Conservation (phyloP, 1,284 basidiomycete species). For the Mycena sp. region DNA sequence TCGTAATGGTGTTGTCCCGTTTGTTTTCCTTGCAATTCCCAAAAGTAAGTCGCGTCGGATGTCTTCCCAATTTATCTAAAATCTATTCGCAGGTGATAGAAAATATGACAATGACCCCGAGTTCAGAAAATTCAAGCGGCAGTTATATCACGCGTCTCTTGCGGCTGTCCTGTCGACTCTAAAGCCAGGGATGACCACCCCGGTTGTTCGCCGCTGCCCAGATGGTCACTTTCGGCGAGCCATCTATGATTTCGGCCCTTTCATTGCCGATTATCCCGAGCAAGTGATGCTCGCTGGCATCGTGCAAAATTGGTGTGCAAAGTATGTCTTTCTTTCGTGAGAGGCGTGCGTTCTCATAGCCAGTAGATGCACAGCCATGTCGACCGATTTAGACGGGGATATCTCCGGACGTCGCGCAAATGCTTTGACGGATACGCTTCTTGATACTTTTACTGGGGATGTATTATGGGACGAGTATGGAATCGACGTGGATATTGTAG, state of each 20-base stretch:
- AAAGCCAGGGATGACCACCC: conserved; percentile 14
- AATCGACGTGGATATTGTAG: conserved; percentile 31
- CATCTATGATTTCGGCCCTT: conserved; percentile 15
- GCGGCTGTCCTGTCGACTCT: conserved; percentile 9
- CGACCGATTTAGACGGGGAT: conserved; percentile 17
- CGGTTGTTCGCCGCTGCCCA: conserved; percentile 12
- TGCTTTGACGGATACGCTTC: conserved; percentile 1
- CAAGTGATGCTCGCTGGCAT: conserved; percentile 18
- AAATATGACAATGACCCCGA: neutral
- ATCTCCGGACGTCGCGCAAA: neutral
- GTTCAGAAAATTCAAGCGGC: conserved; percentile 15
- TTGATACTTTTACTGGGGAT: conserved; percentile 10
- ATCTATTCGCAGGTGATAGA: neutral
- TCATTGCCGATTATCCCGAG: conserved; percentile 21
- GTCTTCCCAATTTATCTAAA: neutral
- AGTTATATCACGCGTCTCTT: conserved; percentile 28
- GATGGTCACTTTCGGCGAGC: conserved; percentile 12
- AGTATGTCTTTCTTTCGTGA: neutral
- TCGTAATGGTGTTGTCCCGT: conserved; percentile 33
- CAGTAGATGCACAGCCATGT: conserved; percentile 13
- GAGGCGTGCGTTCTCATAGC: neutral
- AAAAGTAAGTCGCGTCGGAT: conserved; percentile 37
- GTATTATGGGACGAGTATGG: conserved; percentile 36
- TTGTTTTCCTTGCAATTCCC: conserved; percentile 45
- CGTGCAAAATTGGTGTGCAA: conserved; percentile 16